Percentiles rank a stretch among this genome's conserved stretches.
Evolutionary conservation across 139 green algal species (phyloP).

Genomic region (Chlorella sorokiniana): DNA sequence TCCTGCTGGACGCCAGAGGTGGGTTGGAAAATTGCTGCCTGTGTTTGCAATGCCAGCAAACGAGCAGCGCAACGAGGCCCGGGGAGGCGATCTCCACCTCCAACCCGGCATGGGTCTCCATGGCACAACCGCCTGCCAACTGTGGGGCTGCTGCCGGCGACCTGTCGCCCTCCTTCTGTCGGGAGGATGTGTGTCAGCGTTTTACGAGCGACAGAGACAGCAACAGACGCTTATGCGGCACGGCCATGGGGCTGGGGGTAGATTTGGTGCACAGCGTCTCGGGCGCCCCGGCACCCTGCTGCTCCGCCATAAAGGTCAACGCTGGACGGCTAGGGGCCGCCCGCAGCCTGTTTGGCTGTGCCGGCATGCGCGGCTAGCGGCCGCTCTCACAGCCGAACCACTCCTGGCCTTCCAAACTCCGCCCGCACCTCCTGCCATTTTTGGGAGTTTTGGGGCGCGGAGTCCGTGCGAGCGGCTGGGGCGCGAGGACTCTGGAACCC

Average conservation of each 20-base stretch:
- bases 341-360: too few species aligned
- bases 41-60: not conserved
- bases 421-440: too few species aligned
- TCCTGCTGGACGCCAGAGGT: slow-evolving; percentile 39
- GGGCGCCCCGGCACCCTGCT: not conserved
- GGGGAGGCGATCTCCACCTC: not conserved
- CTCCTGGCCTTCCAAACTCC: too few species aligned
- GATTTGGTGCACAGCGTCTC: not conserved
- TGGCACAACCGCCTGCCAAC: not conserved
- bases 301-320: too few species aligned
- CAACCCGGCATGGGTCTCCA: not conserved
- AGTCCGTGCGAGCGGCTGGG: too few species aligned
- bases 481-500: too few species aligned
- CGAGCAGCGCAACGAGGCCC: not conserved
- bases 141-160: not conserved
- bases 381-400: too few species aligned
- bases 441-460: too few species aligned
- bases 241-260: not conserved
- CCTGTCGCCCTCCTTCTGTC: not conserved
- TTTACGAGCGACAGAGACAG: not conserved
- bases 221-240: not conserved
- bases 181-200: not conserved
- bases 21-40: not conserved
- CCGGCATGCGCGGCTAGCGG: not conserved
- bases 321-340: too few species aligned